These are phyloP conservation scores for Paralagenidium karlingii DNA, from an alignment of 352 stramenopile species.

Conservation along the genomic window DNA sequence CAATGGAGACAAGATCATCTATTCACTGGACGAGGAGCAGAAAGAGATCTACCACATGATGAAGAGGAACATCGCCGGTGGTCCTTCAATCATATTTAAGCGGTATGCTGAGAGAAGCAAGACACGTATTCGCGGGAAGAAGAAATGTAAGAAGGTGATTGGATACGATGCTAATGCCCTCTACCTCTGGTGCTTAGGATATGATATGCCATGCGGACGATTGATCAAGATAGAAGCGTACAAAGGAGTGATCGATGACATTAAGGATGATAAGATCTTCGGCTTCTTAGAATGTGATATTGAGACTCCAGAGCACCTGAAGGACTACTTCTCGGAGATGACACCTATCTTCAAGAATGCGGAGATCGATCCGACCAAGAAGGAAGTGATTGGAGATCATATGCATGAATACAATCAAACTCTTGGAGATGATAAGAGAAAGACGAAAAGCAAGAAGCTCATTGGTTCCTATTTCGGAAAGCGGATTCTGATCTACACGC, in stretches of 20 bases:
- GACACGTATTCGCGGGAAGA: background rate
- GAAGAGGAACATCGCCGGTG: constrained; percentile 1
- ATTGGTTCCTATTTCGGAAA: background rate
- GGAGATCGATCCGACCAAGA: background rate
- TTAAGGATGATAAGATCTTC: background rate
- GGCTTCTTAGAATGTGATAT: constrained; percentile 2
- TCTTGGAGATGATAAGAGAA: no score
- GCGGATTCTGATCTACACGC: background rate
- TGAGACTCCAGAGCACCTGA: background rate
- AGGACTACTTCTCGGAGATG: constrained; percentile 1
- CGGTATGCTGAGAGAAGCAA: no score
- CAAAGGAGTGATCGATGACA: background rate
- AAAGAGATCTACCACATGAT: constrained; percentile 7
- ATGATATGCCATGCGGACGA: constrained; percentile 1
- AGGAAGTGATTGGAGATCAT: constrained; percentile 1
- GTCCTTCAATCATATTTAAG: constrained; percentile 1
- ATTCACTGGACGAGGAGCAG: constrained; percentile 5
- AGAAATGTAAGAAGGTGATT: constrained; percentile 1
- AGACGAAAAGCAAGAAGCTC: background rate
- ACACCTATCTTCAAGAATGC: background rate
- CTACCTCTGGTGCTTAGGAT: background rate
- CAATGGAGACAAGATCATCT: constrained; percentile 6
- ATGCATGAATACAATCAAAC: constrained; percentile 3
- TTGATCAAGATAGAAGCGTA: background rate
- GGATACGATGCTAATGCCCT: constrained; percentile 1